phyloP scores from a whole-genome alignment of 1,284 basidiomycete species.

The Spongispora temasekensis region DNA sequence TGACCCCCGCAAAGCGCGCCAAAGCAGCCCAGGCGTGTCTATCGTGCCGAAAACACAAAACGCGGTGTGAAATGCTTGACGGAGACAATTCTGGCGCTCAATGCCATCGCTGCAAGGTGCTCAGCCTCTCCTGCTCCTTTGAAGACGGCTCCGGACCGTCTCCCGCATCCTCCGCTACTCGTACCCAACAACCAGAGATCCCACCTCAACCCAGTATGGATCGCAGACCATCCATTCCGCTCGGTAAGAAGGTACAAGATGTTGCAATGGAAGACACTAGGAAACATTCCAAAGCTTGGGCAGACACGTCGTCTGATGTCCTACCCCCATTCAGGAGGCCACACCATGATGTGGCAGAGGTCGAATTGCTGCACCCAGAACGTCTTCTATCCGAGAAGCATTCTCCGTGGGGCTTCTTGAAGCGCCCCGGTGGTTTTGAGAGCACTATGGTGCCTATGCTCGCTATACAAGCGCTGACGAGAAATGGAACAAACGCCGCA shows the following conservation, averaged over 20 bases:
- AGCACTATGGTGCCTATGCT: conserved; percentile 45
- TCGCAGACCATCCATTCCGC: conserved; percentile 28
- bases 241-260: conserved; percentile 27
- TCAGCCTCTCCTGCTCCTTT: conserved; percentile 42
- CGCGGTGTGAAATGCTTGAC: conserved; percentile 46
- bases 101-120: conserved; percentile 46
- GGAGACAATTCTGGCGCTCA: conserved; percentile 33
- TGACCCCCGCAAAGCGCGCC: conserved; percentile 35
- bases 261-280: conserved; percentile 24
- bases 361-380: conserved; percentile 33
- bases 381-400: conserved; percentile 33
- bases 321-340: conserved; percentile 22
- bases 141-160: conserved; percentile 28
- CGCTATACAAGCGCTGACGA: conserved; percentile 40
- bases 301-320: conserved; percentile 17
- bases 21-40: conserved; percentile 43
- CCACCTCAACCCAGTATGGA: conserved; percentile 19
- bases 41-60: conserved; percentile 45
- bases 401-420: conserved; percentile 41
- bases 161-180: conserved; percentile 17
- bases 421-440: conserved; percentile 37
- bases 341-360: conserved; percentile 25
- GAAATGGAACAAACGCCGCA: conserved; percentile 18
- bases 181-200: conserved; percentile 19
- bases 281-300: conserved; percentile 26